Evolutionary conservation across 805 yeast genomes (phyloP).

Genomic region (Teunomyces aglyptinius): DNA sequence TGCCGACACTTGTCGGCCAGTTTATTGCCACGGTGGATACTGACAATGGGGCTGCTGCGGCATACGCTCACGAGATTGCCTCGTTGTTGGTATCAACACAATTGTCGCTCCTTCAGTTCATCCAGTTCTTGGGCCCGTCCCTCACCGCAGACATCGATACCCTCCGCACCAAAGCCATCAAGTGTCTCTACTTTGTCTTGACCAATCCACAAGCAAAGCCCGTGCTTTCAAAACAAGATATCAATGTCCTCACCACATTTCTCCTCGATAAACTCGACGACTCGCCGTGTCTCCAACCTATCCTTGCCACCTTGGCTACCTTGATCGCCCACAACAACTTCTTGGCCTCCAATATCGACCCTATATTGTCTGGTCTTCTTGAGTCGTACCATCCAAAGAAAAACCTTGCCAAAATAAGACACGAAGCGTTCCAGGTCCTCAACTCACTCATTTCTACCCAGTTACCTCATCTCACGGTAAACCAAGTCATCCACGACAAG

Average conservation of each 20-base stretch:
- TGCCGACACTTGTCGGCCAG: slow-evolving; percentile 34
- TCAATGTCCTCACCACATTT: slow-evolving; percentile 54
- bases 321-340: slow-evolving; percentile 54
- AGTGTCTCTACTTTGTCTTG: slow-evolving; percentile 41
- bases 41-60: slow-evolving; percentile 17
- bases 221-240: slow-evolving; percentile 42
- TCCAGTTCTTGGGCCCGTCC: slow-evolving; percentile 57
- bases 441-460: slow-evolving; percentile 31
- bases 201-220: slow-evolving; percentile 17
- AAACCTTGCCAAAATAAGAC: slow-evolving; percentile 62
- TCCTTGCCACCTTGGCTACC: slow-evolving; percentile 52
- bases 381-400: slow-evolving; percentile 51
- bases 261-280: slow-evolving; percentile 68
- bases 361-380: slow-evolving; percentile 6
- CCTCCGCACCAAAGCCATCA: slow-evolving; percentile 47
- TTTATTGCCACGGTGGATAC: slow-evolving; percentile 31
- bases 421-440: slow-evolving; percentile 54
- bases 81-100: slow-evolving; percentile 17
- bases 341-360: slow-evolving; percentile 17
- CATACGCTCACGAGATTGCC: slow-evolving; percentile 23
- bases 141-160: slow-evolving; percentile 58
- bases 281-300: slow-evolving; percentile 48
- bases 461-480: slow-evolving; percentile 15
- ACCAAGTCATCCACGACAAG: slow-evolving; percentile 28
- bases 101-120: slow-evolving; percentile 49